These are phyloP conservation scores for Irpex lacteus DNA, from an alignment of 1,284 basidiomycete genomes.

Conservation along the genomic window DNA sequence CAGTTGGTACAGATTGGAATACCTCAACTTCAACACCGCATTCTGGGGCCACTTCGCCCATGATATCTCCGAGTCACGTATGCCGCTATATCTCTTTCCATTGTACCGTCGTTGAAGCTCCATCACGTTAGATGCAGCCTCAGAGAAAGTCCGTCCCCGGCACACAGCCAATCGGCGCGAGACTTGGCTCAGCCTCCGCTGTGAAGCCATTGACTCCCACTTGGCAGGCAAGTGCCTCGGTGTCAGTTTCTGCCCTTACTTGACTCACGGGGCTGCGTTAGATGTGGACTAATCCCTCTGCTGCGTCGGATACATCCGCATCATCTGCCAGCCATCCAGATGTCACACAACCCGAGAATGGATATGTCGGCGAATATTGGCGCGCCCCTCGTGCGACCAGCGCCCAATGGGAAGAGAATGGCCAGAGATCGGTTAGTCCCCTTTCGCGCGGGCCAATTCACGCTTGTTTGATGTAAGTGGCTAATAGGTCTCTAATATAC, in stretches of 20 bases:
- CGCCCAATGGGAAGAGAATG: constrained; percentile 64
- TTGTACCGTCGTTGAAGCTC: constrained; percentile 15
- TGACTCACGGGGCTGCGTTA: not conserved
- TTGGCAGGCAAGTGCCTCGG: constrained; percentile 57
- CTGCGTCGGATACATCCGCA: constrained; percentile 58
- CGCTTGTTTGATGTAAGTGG: not conserved
- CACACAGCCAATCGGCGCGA: constrained; percentile 48
- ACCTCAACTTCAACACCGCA: constrained; percentile 65
- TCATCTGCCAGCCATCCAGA: constrained; percentile 38
- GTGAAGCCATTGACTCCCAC: constrained; percentile 57
- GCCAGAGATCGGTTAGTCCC: constrained; percentile 39
- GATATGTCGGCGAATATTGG: constrained; percentile 48
- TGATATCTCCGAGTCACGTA: constrained; percentile 55
- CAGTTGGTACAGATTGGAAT: constrained; percentile 11
- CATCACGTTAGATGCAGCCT: constrained; percentile 33
- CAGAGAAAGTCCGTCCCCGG: constrained; percentile 46
- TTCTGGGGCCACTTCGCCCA: constrained; percentile 59
- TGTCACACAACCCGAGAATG: not conserved
- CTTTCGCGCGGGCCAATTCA: not conserved
- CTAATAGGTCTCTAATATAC: not conserved
- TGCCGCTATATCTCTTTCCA: constrained; percentile 19
- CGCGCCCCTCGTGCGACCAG: constrained; percentile 47
- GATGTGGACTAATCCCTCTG: constrained; percentile 29
- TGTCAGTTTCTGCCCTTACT: not conserved
- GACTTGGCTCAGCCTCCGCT: constrained; percentile 43